phyloP scores from a whole-genome alignment of 345 rosid genomes.

The Eutrema japonicum region DNA sequence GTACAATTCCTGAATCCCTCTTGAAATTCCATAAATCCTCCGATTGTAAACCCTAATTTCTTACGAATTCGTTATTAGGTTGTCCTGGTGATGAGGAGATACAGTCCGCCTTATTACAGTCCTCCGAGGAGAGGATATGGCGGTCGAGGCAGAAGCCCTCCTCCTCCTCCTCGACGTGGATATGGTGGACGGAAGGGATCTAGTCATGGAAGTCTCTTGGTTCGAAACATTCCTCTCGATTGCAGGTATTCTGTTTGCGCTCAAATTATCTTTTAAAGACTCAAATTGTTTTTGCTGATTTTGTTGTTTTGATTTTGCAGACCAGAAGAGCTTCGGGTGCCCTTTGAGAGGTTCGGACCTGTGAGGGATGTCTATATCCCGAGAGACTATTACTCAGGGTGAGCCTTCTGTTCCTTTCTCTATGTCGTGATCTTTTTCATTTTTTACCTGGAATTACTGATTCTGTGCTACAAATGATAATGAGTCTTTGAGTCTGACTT shows the following conservation, averaged over 20 bases:
- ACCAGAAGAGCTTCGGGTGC: constrained; percentile 82
- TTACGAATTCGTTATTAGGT: background rate
- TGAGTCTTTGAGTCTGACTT: background rate
- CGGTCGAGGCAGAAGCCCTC: constrained; percentile 74
- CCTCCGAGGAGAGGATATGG: constrained; percentile 96
- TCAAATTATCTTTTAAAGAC: background rate
- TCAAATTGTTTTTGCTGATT: background rate
- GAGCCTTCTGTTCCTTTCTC: constrained; percentile 33
- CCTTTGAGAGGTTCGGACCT: constrained; percentile 86
- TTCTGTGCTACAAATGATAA: background rate
- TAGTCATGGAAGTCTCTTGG: constrained; percentile 79
- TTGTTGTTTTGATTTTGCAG: constrained; percentile 45
- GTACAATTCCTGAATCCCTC: constrained; percentile 4
- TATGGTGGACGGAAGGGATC: constrained; percentile 86
- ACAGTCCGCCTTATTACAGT: constrained; percentile 71
- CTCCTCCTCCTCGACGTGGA: constrained; percentile 65
- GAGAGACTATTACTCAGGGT: constrained; percentile 93
- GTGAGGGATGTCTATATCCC: constrained; percentile 96
- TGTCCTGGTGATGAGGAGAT: constrained; percentile 67
- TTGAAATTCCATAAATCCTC: background rate
- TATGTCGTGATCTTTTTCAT: background rate
- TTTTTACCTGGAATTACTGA: background rate
- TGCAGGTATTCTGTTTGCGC: constrained; percentile 59
- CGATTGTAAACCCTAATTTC: constrained; percentile 24
- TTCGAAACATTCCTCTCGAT: constrained; percentile 91